phyloP scores from a whole-genome alignment of 2,329 filamentous ascomycete species.

The Cladosporium sphaerospermum region DNA sequence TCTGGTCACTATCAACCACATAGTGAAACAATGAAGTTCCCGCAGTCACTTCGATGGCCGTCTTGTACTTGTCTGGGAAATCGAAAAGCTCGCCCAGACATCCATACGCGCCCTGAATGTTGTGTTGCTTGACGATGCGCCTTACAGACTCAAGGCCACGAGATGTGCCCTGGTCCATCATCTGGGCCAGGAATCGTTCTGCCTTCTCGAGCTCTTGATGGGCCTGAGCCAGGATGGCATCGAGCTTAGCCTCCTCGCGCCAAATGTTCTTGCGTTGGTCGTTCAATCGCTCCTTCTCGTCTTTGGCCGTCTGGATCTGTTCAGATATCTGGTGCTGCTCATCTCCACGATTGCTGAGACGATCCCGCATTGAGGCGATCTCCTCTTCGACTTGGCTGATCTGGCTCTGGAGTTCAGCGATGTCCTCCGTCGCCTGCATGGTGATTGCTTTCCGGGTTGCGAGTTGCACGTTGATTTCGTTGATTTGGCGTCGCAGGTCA shows the following conservation, averaged over 20 bases:
- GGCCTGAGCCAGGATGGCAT: slow-evolving; percentile 68
- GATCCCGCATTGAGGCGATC: slow-evolving; percentile 61
- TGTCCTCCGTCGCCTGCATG: slow-evolving; percentile 78
- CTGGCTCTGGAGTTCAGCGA: slow-evolving; percentile 61
- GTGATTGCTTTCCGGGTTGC: slow-evolving; percentile 77
- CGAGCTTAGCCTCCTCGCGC: slow-evolving; percentile 82
- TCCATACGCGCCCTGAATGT: slow-evolving; percentile 82
- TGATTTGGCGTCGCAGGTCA: slow-evolving; percentile 73
- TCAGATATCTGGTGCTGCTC: slow-evolving; percentile 67
- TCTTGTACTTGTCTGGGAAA: slow-evolving; percentile 75
- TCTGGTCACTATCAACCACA: slow-evolving; percentile 85
- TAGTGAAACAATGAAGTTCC: slow-evolving; percentile 93
- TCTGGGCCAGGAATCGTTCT: slow-evolving; percentile 69
- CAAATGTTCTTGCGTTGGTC: slow-evolving; percentile 85
- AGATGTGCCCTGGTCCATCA: slow-evolving; percentile 85
- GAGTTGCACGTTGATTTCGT: slow-evolving; percentile 69
- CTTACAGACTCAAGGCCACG: slow-evolving; percentile 82
- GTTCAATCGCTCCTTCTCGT: slow-evolving; percentile 68
- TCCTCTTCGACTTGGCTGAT: slow-evolving; percentile 69
- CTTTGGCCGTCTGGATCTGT: slow-evolving; percentile 69
- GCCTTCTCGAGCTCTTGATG: slow-evolving; percentile 70
- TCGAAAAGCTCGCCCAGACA: slow-evolving; percentile 89
- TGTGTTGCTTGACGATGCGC: slow-evolving; percentile 69
- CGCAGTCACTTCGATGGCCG: slow-evolving; percentile 87
- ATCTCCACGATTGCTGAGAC: slow-evolving; percentile 72